A percentile compares a stretch with the other conserved stretches of the same genome.
Evolutionary conservation across 106 monocot species (phyloP).

Genomic region (Apostasia ramifera): DNA sequence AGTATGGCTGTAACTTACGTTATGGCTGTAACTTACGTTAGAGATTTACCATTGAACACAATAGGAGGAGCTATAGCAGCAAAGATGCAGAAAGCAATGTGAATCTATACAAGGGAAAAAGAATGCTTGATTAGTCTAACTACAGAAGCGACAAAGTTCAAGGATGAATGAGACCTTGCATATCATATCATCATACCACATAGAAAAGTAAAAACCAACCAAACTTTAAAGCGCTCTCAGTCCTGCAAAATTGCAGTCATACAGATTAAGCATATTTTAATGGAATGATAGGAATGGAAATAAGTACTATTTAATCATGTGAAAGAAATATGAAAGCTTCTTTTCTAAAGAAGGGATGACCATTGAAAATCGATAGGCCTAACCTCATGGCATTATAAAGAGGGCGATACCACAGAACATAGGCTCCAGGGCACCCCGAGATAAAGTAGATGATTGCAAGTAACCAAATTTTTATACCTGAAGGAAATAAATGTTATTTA

Average conservation of each 20-base stretch:
- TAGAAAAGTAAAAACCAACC: slow-evolving; percentile 65
- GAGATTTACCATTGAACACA: slow-evolving; percentile 66
- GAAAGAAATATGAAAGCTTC: not conserved
- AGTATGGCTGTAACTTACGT: not conserved
- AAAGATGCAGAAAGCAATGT: slow-evolving; percentile 49
- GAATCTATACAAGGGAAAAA: slow-evolving; percentile 31
- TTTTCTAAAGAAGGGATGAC: not conserved
- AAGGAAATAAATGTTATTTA: not conserved
- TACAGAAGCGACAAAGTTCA: not conserved
- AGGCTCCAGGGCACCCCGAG: slow-evolving; percentile 57
- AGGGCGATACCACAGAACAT: slow-evolving; percentile 69
- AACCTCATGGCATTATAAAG: slow-evolving; percentile 74
- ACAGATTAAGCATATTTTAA: not conserved
- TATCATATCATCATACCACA: slow-evolving; percentile 19
- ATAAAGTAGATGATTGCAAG: slow-evolving; percentile 71
- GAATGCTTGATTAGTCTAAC: not conserved
- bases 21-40: slow-evolving; percentile 44
- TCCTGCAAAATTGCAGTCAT: slow-evolving; percentile 27
- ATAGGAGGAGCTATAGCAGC: slow-evolving; percentile 72
- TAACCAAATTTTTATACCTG: slow-evolving; percentile 64
- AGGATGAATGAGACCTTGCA: not conserved
- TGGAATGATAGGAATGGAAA: slow-evolving; percentile 1
- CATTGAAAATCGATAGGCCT: not conserved
- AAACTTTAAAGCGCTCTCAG: slow-evolving; percentile 65
- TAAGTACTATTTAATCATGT: no score